Base-by-base conservation (phyloP, 2,329 filamentous ascomycete species). In the Colletotrichum eremochloae region DNA sequence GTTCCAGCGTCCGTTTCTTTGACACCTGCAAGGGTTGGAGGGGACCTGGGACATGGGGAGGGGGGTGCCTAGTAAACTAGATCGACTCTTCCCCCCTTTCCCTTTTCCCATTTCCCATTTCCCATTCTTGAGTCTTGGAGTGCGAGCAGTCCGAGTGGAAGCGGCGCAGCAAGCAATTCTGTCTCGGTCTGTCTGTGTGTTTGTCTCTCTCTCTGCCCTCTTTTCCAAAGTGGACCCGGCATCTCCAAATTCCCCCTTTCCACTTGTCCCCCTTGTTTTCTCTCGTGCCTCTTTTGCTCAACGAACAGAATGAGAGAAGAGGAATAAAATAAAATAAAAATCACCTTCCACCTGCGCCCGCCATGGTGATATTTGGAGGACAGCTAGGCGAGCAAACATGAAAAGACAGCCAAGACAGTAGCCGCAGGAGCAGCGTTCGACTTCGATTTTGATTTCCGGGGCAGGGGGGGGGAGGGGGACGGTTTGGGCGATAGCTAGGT, bases 11-110 rank as follows among this genome's bases (percentile, higher is more conserved):
- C 44, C 44, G 46, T 52, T 56, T 20, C 33, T 63, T 52, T 63
- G 44, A 40, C 44, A 63, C 33, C 60, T 63, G 60, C 60, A 63
- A 36, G 44, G 60, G 33, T 29, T 63, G 33, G 29, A 61, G 24
- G 50, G 33, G 14, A 20, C 9, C n/a, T 42, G 12, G 40, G 40
- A 14, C 1, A 5, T 3, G 40, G 40, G 6, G 40, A 12, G 53
- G 33, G 18, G 33, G 3, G 18, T 9, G 29, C 31, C 18, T 20
- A 14, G 31, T 4, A 20, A 14, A 9, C 31, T 15, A n/a, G 44
- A 36, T 18, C 20, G n/a, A 33, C 33, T 24, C 12, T 7, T n/a
- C n/a, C n/a, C n/a, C n/a, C n/a, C n/a, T 36, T 4, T 1, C 33
- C n/a, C 24, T 14, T 29, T 63, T 36, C 46, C 38, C 24, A 38